Evolutionary conservation across 2,329 filamentous ascomycete species (phyloP), one percentile per base, ranked within the genome.

Genomic region (Trichoderma atrobrunneum): DNA sequence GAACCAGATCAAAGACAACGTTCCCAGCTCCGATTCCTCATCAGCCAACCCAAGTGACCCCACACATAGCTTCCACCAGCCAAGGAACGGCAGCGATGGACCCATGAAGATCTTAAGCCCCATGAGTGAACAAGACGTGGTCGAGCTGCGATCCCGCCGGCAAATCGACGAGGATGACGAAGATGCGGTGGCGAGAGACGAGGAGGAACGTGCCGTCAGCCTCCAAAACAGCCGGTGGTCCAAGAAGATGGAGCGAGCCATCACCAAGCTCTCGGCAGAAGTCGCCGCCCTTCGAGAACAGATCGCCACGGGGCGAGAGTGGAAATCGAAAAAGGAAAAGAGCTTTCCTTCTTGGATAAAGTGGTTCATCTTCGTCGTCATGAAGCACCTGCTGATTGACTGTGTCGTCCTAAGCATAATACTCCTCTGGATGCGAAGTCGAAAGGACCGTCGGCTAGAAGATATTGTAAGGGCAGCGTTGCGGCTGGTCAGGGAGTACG

Each of bases 1-100:
- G 96, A 94, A 98, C 77, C 96, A 98, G 81, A 95, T 99, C 77
- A 97, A 96, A 81, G 92, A 92, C 76, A 98, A 95, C 77, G 89
- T 89, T 12, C 89, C 91, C 5, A 89, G 88, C 21, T 90, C 91
- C 48, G 84, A 90, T 51, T 80, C 87, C 54, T 86, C 87, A 12
- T 89, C 87, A 2, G 86, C 87, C n/a, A 85, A 86, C 74, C 83
- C 83, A 30, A 81, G 79, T 70, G 80, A 75, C 72, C 34, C 75
- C 73, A 56, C 75, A 72, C 84, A 81, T 60, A 85, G 83, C 74
- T 86, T 87, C 75, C 80, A 85, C 76, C 80, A 85, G 76, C 83
- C 85, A 61, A 67, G 81, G 74, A 85, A 83, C 76, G 84, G 88
- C 66, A 84, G 85, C 75, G 84, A 88, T 74, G 84, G 82, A 1